Evolutionary conservation across 148 eudicot species (phyloP), one percentile per base, ranked within the genome.

Genomic region (Fagopyrum tataricum): DNA sequence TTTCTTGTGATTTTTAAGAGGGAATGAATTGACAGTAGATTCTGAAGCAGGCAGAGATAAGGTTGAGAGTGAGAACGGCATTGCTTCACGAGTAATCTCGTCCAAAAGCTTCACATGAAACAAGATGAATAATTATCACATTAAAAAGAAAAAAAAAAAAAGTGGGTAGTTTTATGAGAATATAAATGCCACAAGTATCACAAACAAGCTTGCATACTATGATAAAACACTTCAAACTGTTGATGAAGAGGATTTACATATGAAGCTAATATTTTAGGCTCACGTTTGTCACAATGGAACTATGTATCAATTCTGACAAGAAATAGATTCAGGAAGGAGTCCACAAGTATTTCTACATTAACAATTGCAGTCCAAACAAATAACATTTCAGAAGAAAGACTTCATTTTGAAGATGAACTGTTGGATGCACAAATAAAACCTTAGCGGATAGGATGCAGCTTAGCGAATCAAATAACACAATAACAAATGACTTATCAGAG

Each of bases 31-130:
- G 31, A 91, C 97, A 74, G 89, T 85, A 11, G 92, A 82, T 72
- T 83, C 94, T 6, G 90, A 86, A 69, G 97, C 92, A 40, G 94
- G 97, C 72, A 81, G 77, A 61, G 94, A 86, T 51, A 83, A 82
- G 78, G 84, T 53, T 58, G 96, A 83, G 39, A 91, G 79, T 61
- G 97, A 81, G 77, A 87, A 86, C 59, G 93, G 84, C 59, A 80
- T 73, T 2, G 94, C 94, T 81, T 89, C 91, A 67, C 82, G 88
- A 77, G 87, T 91, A 72, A 91, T 86, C 79, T 91, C 94, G 80
- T 91, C 94, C 82, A 91, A 81, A 71, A 89, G 94, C 97, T 91
- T 78, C 82, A 64, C 41, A 73, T 48, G 21, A 53, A 3, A 17
- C 58, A 53, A 53, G 21, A 53, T 18, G 5, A 53, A 53, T n/a